Evolutionary conservation across 345 rosid species (phyloP).

Genomic region (Nasturtium officinale): DNA sequence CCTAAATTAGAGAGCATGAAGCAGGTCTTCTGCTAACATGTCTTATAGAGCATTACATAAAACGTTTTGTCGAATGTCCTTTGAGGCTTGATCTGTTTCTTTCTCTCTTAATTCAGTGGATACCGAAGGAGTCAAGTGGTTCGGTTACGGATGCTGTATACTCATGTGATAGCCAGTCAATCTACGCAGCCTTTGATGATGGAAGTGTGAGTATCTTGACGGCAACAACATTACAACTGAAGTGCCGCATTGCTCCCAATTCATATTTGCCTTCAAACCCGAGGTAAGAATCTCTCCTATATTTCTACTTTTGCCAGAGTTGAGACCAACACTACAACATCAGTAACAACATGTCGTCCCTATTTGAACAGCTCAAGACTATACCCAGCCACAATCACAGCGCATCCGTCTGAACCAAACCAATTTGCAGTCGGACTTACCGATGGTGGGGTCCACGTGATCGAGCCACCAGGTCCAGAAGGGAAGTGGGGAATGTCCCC

Average conservation of each 20-base stretch:
- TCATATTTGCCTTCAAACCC: constrained; percentile 49
- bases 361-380: constrained; percentile 41
- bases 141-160: constrained; percentile 50
- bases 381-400: constrained; percentile 46
- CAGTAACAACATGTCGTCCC: constrained; percentile 9
- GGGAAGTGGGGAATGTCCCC: constrained; percentile 48
- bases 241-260: constrained; percentile 45
- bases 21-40: constrained; percentile 41
- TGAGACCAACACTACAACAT: neutral
- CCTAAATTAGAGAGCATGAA: constrained; percentile 48
- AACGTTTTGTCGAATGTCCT: neutral
- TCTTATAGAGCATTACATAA: neutral
- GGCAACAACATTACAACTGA: constrained; percentile 43
- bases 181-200: constrained; percentile 48
- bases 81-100: neutral
- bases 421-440: constrained; percentile 52
- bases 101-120: constrained; percentile 40
- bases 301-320: neutral
- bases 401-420: constrained; percentile 51
- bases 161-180: constrained; percentile 53
- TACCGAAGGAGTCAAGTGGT: constrained; percentile 45
- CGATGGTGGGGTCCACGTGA: constrained; percentile 50
- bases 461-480: constrained; percentile 48
- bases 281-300: constrained; percentile 38
- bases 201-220: constrained; percentile 47